phyloP scores from a whole-genome alignment of 139 green algal genomes.

The Haematococcus lacustris region DNA sequence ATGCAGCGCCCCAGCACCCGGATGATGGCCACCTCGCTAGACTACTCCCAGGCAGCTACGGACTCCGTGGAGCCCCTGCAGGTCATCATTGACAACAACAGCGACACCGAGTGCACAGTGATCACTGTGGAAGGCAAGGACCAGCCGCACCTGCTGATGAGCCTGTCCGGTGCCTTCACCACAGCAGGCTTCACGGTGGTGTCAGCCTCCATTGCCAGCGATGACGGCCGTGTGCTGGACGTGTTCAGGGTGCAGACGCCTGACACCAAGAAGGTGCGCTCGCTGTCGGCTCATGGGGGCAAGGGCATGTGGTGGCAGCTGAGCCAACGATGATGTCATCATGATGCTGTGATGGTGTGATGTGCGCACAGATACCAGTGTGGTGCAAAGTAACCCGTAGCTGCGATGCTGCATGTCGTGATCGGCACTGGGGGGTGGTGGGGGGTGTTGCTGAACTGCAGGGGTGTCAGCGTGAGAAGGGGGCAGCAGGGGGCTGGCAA shows the following conservation, averaged over 20 bases:
- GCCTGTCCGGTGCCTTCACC: conserved; percentile 53
- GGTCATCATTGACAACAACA: conserved; percentile 52
- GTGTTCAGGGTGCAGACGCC: conserved; percentile 59
- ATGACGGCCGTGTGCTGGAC: conserved; percentile 53
- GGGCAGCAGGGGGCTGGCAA: no score
- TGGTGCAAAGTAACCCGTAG: no score
- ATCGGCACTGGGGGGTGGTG: no score
- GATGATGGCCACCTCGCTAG: background rate
- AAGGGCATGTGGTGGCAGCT: no score
- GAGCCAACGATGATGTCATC: no score
- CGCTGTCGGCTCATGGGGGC: no score
- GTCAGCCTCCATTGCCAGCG: conserved; percentile 60
- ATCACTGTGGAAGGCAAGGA: conserved; percentile 50
- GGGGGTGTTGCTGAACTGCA: no score
- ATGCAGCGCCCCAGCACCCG: no score
- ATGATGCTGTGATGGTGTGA: no score
- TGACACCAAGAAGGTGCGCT: conserved; percentile 25
- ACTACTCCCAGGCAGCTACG: background rate
- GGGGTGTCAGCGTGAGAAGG: no score
- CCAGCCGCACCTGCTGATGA: conserved; percentile 53
- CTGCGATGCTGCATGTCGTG: no score
- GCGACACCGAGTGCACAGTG: conserved; percentile 36
- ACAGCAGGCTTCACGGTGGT: conserved; percentile 54
- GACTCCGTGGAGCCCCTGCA: conserved; percentile 13
- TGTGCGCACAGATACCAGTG: no score